phyloP scores from a whole-genome alignment of 345 rosid species.

The Pseudoturritis turrita region DNA sequence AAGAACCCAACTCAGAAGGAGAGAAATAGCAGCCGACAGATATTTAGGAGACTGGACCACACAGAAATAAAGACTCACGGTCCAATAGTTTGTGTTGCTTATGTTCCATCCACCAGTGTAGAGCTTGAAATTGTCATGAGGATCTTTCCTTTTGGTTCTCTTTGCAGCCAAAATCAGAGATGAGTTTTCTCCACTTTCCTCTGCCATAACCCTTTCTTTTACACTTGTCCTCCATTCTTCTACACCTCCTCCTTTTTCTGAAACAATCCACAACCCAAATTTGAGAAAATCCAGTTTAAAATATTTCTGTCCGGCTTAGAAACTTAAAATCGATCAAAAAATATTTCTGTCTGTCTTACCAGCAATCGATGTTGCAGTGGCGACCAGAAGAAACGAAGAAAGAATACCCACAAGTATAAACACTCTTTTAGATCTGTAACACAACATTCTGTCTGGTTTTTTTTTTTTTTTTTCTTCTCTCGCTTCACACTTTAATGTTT shows the following conservation, averaged over 20 bases:
- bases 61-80: constrained; percentile 55
- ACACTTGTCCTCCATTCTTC: constrained; percentile 36
- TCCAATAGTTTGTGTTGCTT: constrained; percentile 73
- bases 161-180: constrained; percentile 69
- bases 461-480: background rate
- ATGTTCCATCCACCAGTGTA: constrained; percentile 93
- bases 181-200: constrained; percentile 34
- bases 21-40: background rate
- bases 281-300: too few relatives aligned
- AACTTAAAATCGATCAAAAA: too few relatives aligned
- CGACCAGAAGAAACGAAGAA: constrained; percentile 28
- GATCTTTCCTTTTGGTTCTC: constrained; percentile 68
- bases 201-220: constrained; percentile 56
- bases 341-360: constrained; percentile 17
- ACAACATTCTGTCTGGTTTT: constrained; percentile 2
- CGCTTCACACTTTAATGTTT: background rate
- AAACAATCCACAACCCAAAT: constrained; percentile 15
- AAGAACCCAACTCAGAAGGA: background rate
- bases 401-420: constrained; percentile 20
- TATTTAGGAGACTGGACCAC: constrained; percentile 5
- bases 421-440: constrained; percentile 34
- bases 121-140: constrained; percentile 43
- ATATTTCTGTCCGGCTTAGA: too few relatives aligned
- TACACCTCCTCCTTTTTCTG: constrained; percentile 20
- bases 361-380: constrained; percentile 23